These are phyloP conservation scores for Hortaea sp. DNA, from an alignment of 2,329 filamentous ascomycete species.

Conservation along the genomic window DNA sequence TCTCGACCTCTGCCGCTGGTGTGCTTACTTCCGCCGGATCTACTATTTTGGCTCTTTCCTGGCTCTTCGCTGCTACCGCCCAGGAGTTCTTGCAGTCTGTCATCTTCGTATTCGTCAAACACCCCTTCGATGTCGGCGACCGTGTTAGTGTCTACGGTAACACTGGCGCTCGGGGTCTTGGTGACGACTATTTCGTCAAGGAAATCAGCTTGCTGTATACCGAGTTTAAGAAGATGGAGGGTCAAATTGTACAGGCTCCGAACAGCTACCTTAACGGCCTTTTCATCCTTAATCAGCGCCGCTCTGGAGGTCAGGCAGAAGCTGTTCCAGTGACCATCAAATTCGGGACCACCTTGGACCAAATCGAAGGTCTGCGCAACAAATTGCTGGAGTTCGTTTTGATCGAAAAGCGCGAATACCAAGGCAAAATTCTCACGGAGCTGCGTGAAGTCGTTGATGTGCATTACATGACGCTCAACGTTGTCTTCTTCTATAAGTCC, in stretches of 20 bases:
- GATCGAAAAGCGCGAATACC: conserved; percentile 81
- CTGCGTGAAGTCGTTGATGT: conserved; percentile 70
- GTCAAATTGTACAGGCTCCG: conserved; percentile 88
- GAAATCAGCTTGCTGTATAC: conserved; percentile 89
- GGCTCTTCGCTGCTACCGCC: conserved; percentile 85
- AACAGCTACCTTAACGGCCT: conserved; percentile 82
- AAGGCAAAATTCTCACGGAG: conserved; percentile 77
- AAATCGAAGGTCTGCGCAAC: conserved; percentile 72
- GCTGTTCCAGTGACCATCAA: conserved; percentile 75
- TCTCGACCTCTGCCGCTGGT: conserved; percentile 81
- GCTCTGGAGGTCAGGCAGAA: conserved; percentile 80
- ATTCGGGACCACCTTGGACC: conserved; percentile 73
- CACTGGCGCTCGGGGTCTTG: conserved; percentile 64
- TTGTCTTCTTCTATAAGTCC: conserved; percentile 95
- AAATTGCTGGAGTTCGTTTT: conserved; percentile 75
- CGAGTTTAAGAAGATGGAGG: conserved; percentile 98
- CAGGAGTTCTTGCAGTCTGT: conserved; percentile 91
- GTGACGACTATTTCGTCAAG: conserved; percentile 94
- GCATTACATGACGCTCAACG: conserved; percentile 76
- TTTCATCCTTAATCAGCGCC: conserved; percentile 90
- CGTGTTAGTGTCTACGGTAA: conserved; percentile 87
- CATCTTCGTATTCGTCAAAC: conserved; percentile 94
- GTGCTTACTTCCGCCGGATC: conserved; percentile 85
- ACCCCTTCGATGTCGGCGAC: conserved; percentile 93
- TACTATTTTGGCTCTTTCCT: conserved; percentile 77